Percentiles rank a stretch among this genome's conserved stretches.
Conservation (phyloP, 495 filamentous ascomycete species). For the Thermothielavioides terrestris region DNA sequence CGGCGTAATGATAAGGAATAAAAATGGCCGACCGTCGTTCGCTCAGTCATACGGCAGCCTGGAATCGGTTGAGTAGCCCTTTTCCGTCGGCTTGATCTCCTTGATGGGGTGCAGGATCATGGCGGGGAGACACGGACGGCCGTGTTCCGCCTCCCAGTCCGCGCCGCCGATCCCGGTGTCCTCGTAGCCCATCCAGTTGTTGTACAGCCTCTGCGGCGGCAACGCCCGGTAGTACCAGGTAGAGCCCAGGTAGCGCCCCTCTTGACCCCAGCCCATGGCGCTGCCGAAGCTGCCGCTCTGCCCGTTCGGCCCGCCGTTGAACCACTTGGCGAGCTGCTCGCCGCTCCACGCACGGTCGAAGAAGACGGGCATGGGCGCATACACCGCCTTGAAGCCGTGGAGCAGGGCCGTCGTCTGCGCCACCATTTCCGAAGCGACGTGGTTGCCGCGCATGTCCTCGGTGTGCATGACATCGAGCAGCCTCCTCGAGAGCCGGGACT, state of each 20-base stretch:
- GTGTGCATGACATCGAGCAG: constrained; percentile 58
- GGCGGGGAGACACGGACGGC: constrained; percentile 46
- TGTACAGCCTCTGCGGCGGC: constrained; percentile 49
- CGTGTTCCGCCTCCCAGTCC: constrained; percentile 45
- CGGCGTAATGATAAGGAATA: not conserved
- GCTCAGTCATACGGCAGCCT: constrained; percentile 18
- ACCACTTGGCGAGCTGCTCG: constrained; percentile 46
- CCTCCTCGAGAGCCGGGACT: constrained; percentile 52
- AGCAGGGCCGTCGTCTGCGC: constrained; percentile 55
- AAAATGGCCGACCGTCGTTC: not conserved
- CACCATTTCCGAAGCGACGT: constrained; percentile 62
- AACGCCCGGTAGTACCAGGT: constrained; percentile 51
- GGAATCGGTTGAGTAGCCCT: constrained; percentile 28
- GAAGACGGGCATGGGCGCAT: constrained; percentile 62
- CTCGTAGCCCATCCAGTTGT: constrained; percentile 55
- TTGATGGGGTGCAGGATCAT: constrained; percentile 50
- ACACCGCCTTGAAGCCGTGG: constrained; percentile 65
- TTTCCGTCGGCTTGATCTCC: constrained; percentile 36
- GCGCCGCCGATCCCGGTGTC: constrained; percentile 41
- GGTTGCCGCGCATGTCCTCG: constrained; percentile 51
- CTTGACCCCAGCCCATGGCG: constrained; percentile 43
- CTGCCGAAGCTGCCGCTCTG: constrained; percentile 40
- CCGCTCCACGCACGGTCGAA: constrained; percentile 53
- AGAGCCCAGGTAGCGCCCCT: constrained; percentile 46
- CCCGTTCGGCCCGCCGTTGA: constrained; percentile 50